Evolutionary conservation across 352 stramenopile genomes (phyloP).

Genomic region (Globisporangium polare): DNA sequence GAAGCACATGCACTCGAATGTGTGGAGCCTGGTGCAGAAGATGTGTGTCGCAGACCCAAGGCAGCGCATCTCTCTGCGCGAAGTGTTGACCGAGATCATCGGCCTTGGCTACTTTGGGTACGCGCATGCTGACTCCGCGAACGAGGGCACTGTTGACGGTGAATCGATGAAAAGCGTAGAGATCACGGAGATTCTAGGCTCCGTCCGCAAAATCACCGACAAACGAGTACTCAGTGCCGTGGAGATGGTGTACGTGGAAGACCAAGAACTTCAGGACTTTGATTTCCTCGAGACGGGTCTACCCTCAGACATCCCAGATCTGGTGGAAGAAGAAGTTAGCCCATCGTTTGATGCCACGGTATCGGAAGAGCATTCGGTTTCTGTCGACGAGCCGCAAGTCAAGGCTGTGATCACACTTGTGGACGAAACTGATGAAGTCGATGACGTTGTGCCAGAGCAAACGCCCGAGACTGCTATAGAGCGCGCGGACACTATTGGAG

Average conservation of each 20-base stretch:
- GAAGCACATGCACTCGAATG: conserved; percentile 30
- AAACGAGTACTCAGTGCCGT: neutral
- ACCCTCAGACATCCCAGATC: neutral
- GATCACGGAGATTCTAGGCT: conserved; percentile 1
- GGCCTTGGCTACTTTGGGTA: conserved; percentile 37
- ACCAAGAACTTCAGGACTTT: conserved; percentile 10
- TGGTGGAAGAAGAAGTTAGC: neutral
- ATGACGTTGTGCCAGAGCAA: neutral
- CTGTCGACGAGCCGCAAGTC: neutral
- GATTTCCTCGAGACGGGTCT: conserved; percentile 6
- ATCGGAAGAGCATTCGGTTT: neutral
- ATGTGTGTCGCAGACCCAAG: conserved; percentile 56
- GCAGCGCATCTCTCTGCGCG: conserved; percentile 39
- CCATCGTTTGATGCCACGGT: too few species aligned
- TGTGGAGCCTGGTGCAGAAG: conserved; percentile 55
- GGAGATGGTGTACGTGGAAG: conserved; percentile 2
- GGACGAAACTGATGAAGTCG: neutral
- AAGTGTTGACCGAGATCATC: conserved; percentile 46
- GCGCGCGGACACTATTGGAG: neutral
- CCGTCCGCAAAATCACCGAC: neutral
- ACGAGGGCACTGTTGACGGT: conserved; percentile 15
- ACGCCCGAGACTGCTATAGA: neutral
- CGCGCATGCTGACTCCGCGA: conserved; percentile 11
- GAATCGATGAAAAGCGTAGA: neutral
- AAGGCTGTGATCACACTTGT: neutral